phyloP scores from a whole-genome alignment of 306 rosid species.

The Albizia julibrissin region DNA sequence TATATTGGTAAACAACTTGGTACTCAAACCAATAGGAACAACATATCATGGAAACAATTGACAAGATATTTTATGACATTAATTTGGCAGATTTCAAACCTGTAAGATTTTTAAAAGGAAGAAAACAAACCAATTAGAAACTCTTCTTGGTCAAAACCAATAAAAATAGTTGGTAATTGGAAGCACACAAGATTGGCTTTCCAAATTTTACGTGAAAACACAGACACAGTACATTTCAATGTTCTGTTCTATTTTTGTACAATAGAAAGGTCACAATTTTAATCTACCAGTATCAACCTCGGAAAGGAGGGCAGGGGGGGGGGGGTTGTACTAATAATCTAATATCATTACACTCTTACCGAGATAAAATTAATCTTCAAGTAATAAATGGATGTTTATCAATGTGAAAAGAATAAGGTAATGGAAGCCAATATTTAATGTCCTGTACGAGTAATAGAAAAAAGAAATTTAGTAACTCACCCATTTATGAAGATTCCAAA shows the following conservation, averaged over 20 bases:
- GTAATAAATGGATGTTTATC: not conserved
- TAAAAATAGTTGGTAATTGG: not conserved
- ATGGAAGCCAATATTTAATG: not conserved
- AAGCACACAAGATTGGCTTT: not conserved
- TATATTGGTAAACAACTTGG: not conserved
- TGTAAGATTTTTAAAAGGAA: not conserved
- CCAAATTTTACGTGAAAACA: not conserved
- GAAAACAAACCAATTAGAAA: not conserved
- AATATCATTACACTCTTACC: not conserved
- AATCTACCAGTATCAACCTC: not conserved
- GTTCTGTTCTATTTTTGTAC: not conserved
- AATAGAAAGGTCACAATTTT: not conserved
- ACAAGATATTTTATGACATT: not conserved
- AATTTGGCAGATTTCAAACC: slow-evolving; percentile 11
- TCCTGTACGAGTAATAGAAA: slow-evolving; percentile 5
- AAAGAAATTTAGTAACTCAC: slow-evolving; percentile 53
- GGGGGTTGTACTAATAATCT: no score
- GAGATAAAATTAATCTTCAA: not conserved
- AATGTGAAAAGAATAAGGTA: slow-evolving; percentile 14
- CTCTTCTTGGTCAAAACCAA: slow-evolving; percentile 1
- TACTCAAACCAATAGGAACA: not conserved
- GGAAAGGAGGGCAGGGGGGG: no score
- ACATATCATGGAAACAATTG: not conserved
- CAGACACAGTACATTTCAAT: not conserved
- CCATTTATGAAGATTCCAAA: slow-evolving; percentile 96